A percentile compares a stretch with the other conserved stretches of the same genome.
phyloP scores from a whole-genome alignment of 768 basidiomycete species.

The Lentinula sp. region DNA sequence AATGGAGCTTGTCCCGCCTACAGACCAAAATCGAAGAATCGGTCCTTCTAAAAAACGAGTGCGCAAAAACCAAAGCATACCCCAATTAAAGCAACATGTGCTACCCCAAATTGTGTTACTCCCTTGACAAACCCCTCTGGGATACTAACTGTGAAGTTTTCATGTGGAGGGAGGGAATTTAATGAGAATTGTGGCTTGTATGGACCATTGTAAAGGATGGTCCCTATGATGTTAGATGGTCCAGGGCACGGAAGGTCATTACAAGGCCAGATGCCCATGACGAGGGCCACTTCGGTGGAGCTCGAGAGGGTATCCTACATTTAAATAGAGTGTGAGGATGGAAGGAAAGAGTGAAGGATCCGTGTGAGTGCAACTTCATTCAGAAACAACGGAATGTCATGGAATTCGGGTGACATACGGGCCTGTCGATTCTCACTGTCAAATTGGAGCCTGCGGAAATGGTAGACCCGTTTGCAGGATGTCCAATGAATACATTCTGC shows the following conservation, averaged over 20 bases:
- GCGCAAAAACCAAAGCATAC: background rate
- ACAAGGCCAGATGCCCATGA: slow-evolving; percentile 37
- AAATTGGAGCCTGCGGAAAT: slow-evolving; percentile 31
- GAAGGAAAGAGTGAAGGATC: background rate
- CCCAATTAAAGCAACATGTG: slow-evolving; percentile 2
- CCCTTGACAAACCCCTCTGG: background rate
- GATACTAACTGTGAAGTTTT: slow-evolving; percentile 1
- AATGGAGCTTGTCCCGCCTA: slow-evolving; percentile 4
- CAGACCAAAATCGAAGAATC: background rate
- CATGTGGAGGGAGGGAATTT: slow-evolving; percentile 4
- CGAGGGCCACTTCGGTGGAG: slow-evolving; percentile 39
- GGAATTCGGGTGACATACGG: slow-evolving; percentile 25
- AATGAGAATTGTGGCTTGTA: slow-evolving; percentile 27
- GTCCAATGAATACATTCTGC: slow-evolving; percentile 34
- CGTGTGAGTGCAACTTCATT: background rate
- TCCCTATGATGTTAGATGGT: slow-evolving; percentile 26
- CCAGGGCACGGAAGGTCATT: slow-evolving; percentile 17
- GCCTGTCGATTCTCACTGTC: slow-evolving; percentile 40
- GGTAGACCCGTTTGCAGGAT: slow-evolving; percentile 26
- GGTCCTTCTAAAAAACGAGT: background rate
- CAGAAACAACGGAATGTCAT: background rate
- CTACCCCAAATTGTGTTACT: background rate
- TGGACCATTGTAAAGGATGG: slow-evolving; percentile 40
- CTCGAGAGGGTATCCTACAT: slow-evolving; percentile 28
- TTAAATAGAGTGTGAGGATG: background rate